Evolutionary conservation across 257 asterid genomes (phyloP).

Genomic region (Solanum ossicruentum): DNA sequence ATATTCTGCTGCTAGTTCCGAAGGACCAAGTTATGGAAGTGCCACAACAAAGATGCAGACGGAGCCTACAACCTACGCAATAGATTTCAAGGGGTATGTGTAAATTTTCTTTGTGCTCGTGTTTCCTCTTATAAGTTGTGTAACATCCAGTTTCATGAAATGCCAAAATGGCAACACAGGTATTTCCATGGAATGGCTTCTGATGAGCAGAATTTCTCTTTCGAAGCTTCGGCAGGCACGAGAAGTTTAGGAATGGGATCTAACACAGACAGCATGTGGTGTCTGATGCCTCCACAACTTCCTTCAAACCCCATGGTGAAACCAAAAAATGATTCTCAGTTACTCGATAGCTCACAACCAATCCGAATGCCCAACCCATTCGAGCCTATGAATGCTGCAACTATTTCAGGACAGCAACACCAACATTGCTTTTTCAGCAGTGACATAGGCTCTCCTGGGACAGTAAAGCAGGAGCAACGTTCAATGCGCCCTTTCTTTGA

Average conservation of each 20-base stretch:
- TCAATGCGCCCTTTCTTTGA: constrained; percentile 74
- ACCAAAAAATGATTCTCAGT: constrained; percentile 36
- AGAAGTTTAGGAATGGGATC: constrained; percentile 51
- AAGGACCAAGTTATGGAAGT: constrained; percentile 48
- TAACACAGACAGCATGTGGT: constrained; percentile 42
- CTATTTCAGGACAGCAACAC: constrained; percentile 44
- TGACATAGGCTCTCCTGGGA: constrained; percentile 32
- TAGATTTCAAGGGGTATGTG: constrained; percentile 58
- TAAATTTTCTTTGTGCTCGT: constrained; percentile 4
- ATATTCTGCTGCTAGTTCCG: constrained; percentile 44
- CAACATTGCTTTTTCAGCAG: constrained; percentile 59
- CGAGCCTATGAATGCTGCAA: constrained; percentile 27
- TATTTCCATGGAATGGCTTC: constrained; percentile 42
- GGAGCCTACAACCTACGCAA: constrained; percentile 56
- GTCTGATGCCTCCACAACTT: constrained; percentile 50
- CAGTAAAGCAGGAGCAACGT: constrained; percentile 50
- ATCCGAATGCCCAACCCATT: constrained; percentile 26
- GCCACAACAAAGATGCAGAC: constrained; percentile 53
- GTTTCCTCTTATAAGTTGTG: background rate
- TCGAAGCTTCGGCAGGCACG: constrained; percentile 36
- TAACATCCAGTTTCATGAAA: background rate
- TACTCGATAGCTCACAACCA: constrained; percentile 27
- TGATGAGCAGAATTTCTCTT: constrained; percentile 39
- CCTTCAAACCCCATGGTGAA: constrained; percentile 32
- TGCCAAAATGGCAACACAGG: constrained; percentile 22